Evolutionary conservation across 371 early-diverging fungal genomes (phyloP), one percentile per base, ranked within the genome.

Genomic region (Mucor lusitanicus): DNA sequence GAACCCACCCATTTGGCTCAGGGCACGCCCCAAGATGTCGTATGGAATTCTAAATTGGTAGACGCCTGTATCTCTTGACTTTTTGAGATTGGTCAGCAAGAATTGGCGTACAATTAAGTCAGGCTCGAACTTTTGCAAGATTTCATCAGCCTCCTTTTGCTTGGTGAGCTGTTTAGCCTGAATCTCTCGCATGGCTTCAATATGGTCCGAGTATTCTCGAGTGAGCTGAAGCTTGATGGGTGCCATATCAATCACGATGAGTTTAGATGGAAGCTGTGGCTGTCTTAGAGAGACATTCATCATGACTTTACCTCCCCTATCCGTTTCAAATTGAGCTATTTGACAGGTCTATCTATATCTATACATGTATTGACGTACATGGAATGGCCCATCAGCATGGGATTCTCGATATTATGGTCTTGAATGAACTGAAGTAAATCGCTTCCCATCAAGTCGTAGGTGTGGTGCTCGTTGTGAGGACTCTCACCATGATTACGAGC

Each of bases 401-500:
- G 85, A 1, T 68, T 64, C 0, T 79, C 69, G 12, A 92, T 62
- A 3, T 73, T 59, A 32, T 92, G 88, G 28, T 84, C 78, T n/a
- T 81, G 57, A 30, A 94, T 71, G 58, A 93, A 93, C n/a, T 68
- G 70, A 5, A 71, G 75, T 6, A 97, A 75, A 68, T 97, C 97
- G 15, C 72, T 69, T 2, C 92, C 83, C 96, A 98, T 96, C 15
- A 82, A 73, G 9, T 75, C 67, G 69, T 94, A 95, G n/a, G 84
- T 87, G 69, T 94, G 93, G 3, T 69, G 75, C 0, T 65, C 58
- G 21, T 71, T 59, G 67, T 96, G 97, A 7, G 90, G 91, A 61
- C 94, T 93, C 23, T 94, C 94, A n/a, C 98, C 98, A 72, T 98
- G 98, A 76, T 98, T 97, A 35, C 97, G 86, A 68, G 94, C 81